Conservation (phyloP, 352 stramenopile species). For the Pythium phragmitis region DNA sequence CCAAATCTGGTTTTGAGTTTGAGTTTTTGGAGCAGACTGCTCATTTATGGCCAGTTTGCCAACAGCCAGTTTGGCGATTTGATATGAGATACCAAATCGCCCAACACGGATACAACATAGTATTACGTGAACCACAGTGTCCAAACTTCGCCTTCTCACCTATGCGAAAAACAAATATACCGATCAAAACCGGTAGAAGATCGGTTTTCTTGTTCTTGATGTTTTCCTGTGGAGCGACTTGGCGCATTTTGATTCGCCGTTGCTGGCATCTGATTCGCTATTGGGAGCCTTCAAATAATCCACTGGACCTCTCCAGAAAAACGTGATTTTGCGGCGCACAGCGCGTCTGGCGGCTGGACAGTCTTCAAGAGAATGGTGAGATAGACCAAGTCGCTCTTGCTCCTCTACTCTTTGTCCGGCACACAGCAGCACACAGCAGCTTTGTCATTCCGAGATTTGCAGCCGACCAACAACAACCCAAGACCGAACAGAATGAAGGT, state of each 20-base stretch:
- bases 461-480: neutral
- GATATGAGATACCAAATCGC: no score
- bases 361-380: neutral
- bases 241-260: constrained; percentile 10
- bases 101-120: no score
- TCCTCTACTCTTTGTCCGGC: neutral
- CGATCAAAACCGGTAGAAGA: constrained; percentile 25
- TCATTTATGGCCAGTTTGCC: neutral
- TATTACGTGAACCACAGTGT: no score
- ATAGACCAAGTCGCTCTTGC: neutral
- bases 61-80: no score
- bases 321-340: neutral
- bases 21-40: neutral
- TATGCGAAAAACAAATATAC: constrained; percentile 22
- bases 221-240: constrained; percentile 13
- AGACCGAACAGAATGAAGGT: no score
- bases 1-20: neutral
- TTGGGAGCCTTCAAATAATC: constrained; percentile 7
- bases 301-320: neutral
- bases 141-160: neutral
- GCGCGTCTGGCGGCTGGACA: neutral
- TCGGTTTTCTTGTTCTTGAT: constrained; percentile 13
- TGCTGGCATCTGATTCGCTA: constrained; percentile 21
- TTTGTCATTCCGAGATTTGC: constrained; percentile 19
- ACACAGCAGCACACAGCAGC: neutral